Conservation (phyloP, 2,329 filamentous ascomycete species). For the Gliomastix tumulicola region DNA sequence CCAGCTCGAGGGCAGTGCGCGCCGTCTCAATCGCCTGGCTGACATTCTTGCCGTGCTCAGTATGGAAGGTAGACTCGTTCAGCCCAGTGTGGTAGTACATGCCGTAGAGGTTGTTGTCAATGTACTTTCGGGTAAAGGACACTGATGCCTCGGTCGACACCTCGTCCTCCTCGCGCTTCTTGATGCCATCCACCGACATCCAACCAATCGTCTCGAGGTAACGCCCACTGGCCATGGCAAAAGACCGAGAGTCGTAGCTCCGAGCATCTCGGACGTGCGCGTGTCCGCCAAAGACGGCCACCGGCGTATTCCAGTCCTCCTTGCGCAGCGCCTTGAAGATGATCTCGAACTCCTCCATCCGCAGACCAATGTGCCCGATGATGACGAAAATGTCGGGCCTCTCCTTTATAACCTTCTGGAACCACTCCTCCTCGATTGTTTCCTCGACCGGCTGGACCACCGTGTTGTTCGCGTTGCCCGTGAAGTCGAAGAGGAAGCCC, state of each 20-base stretch:
- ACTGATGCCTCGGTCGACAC: constrained; percentile 27
- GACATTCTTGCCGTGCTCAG: constrained; percentile 65
- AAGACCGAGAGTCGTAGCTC: constrained; percentile 69
- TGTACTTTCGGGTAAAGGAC: constrained; percentile 72
- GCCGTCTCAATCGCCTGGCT: constrained; percentile 63
- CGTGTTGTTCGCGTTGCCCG: constrained; percentile 84
- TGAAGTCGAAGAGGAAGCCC: constrained; percentile 94
- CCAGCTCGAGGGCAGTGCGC: constrained; percentile 63
- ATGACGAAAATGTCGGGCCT: constrained; percentile 85
- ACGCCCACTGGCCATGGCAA: constrained; percentile 77
- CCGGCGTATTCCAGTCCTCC: constrained; percentile 72
- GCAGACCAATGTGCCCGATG: constrained; percentile 75
- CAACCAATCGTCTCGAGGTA: constrained; percentile 96
- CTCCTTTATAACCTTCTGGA: constrained; percentile 75
- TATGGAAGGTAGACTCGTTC: constrained; percentile 67
- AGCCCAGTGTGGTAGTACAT: constrained; percentile 74
- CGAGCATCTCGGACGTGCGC: constrained; percentile 81
- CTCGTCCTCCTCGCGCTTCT: constrained; percentile 16
- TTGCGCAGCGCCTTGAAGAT: constrained; percentile 75
- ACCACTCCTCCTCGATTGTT: constrained; percentile 81
- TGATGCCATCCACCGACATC: constrained; percentile 71
- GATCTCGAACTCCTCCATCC: constrained; percentile 69
- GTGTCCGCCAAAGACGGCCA: constrained; percentile 89
- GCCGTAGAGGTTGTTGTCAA: constrained; percentile 88
- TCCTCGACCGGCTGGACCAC: constrained; percentile 74